Evolutionary conservation across 2,329 filamentous ascomycete genomes (phyloP), one percentile per base, ranked within the genome.

Genomic region (Scleromitrula shiraiana): DNA sequence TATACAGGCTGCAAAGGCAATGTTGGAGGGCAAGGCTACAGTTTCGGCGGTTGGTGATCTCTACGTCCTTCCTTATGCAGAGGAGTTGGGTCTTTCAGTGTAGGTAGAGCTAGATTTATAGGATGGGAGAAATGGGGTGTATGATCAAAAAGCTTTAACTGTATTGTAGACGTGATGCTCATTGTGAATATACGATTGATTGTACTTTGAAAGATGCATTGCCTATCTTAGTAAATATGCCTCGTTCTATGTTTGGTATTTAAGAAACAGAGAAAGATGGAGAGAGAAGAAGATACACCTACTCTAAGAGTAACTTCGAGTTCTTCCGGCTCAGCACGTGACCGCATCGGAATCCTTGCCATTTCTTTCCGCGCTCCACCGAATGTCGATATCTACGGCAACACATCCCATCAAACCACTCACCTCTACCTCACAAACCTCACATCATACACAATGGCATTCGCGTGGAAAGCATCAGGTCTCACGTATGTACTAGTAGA

Each of bases 401-500:
- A 33, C 51, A 52, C 54, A 50, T 50, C 43, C 42, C 46, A 42
- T 33, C 43, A 50, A 29, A 55, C 30, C 43, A 44, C 47, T 48
- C 36, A 23, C 35, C 46, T 40, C 50, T 27, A 9, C 50, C 43
- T 52, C 50, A 56, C 52, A 56, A 29, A 56, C 43, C 30, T 40
- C 41, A 50, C 50, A 53, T 51, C 56, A 52, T 32, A 58, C 54
- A 62, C 50, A 63, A 98, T 97, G 93, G 78, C 85, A 74, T 91
- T 90, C 77, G 88, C 90, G 69, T 98, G 91, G 93, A 97, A 96
- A 86, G 82, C 90, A 68, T 88, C 93, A 70, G 93, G 93, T 73
- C 78, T 97, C 69, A 94, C 62, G 63, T 65, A 64, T 35, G 62
- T 60, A 24, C 9, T 26, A 4, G 23, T 36, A 15, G n/a, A 15